Evolutionary conservation across 345 rosid genomes (phyloP), one percentile per base, ranked within the genome.

Genomic region (Lepidium sativum): DNA sequence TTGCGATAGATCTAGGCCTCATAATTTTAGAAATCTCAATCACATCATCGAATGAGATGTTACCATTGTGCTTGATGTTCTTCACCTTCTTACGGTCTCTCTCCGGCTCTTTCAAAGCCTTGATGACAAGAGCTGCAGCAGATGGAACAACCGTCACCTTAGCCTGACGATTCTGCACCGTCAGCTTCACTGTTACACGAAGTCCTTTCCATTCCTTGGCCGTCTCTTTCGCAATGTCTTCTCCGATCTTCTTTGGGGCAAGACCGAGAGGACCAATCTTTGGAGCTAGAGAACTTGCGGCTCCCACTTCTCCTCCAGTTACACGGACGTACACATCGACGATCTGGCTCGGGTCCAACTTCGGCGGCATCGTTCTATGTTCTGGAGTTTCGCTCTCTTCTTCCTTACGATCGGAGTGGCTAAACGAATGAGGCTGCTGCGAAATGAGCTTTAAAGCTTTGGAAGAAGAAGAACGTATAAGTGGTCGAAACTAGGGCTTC

Each of bases 201-300:
- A 82, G 82, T 9, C 86, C 86, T 73, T 82, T 82, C 86, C 86
- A 82, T 43, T 82, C 86, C 27, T 80, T 82, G 6, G 82, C 83
- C 1, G 86, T 82, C 65, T 82, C 86, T 35, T 82, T 82, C 16
- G 86, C 86, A 21, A 82, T 82, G 64, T 82, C 86, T 75, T 82
- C 86, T 59, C 86, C 84, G 75, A 82, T 80, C 60, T 82, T 82
- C 73, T 80, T 82, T 0, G 86, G 86, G 9, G 83, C 81, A 39
- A 82, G 83, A 67, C 86, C 86, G n/a, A 82, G 86, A 1, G 86
- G 86, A 20, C 86, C 86, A 64, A 82, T 82, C 75, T 82, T 82
- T 0, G 86, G 86, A 43, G 86, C 83, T 23, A 82, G 75, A 14
- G 83, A 82, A 60, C 83, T 82, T n/a, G 83, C 83, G 9, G 83